Evolutionary conservation across 202 grass and related monocot genomes (phyloP), one percentile per base, ranked within the genome.

Genomic region (Setaria viridis): DNA sequence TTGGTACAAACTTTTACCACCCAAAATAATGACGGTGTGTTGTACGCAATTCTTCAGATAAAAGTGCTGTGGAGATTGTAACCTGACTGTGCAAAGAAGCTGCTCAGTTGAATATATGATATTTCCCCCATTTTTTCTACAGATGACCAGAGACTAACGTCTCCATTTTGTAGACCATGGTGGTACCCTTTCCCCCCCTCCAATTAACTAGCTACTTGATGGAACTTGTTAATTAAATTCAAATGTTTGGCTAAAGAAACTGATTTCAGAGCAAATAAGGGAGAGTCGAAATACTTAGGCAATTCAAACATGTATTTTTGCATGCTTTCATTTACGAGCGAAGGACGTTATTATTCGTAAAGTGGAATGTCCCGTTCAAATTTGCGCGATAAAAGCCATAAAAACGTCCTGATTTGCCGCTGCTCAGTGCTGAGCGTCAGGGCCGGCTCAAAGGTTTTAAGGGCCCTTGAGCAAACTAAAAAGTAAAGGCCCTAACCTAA

Each of bases 1-100:
- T 10, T 82, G 47, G 47, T 47, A 4, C 58, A 55, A 70, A 51
- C 46, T 70, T 55, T 72, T 72, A 48, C 64, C 37, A 29, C 51
- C 64, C 20, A 70, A 74, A 91, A 91, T 84, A 84, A 84, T 42
- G 15, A 4, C 19, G 2, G 2, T 57, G 11, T 82, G 50, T 11
- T 63, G 33, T 46, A 65, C 49, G 10, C 34, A 68, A 54, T 37
- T 62, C 30, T 46, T 77, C 47, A 57, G 34, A 84, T 45, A 34
- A 76, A 42, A 0, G 39, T 71, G 32, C 1, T 63, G 51, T 65
- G 41, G n/a, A 47, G 54, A 56, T 16, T 74, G 21, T 65, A 77
- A 59, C 19, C 25, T 87, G 74, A 30, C 17, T 67, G 3, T 51
- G 20, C 25, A 74, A 74, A 56, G 74, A 51, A 72, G 48, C 48